Evolutionary conservation across 208 protist genomes (phyloP).

Genomic region (Crithidia fasciculata): DNA sequence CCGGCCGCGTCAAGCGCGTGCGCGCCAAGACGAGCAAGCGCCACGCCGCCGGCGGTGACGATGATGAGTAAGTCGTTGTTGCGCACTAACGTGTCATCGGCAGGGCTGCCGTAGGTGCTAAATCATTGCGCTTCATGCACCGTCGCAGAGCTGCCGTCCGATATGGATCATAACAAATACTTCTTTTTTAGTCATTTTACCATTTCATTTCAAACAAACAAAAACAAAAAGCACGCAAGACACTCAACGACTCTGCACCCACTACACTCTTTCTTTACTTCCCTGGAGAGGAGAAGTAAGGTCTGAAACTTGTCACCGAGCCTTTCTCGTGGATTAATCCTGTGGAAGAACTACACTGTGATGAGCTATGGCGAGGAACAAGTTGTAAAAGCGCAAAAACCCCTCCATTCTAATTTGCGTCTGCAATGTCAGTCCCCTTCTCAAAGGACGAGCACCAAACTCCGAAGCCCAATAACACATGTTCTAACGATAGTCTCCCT

Average conservation of each 20-base stretch:
- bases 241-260: too few relatives aligned
- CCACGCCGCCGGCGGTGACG: constrained; percentile 53
- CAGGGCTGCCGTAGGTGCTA: background rate
- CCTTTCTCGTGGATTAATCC: too few relatives aligned
- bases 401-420: too few relatives aligned
- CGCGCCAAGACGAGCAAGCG: constrained; percentile 79
- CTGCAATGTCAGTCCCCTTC: too few relatives aligned
- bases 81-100: background rate
- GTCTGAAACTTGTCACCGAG: too few relatives aligned
- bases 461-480: too few relatives aligned
- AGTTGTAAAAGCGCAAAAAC: background rate
- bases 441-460: too few relatives aligned
- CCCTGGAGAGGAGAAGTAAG: too few relatives aligned
- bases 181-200: background rate
- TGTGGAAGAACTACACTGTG: too few relatives aligned
- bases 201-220: background rate
- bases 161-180: constrained; percentile 1
- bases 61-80: constrained; percentile 48
- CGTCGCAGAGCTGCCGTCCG: background rate
- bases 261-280: too few relatives aligned
- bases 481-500: too few relatives aligned
- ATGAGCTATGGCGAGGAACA: too few relatives aligned
- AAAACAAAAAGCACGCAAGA: background rate
- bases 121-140: background rate
- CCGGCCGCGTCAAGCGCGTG: constrained; percentile 96